Base-by-base conservation (phyloP, 2,329 filamentous ascomycete genomes). In the Cercospora canescens region DNA sequence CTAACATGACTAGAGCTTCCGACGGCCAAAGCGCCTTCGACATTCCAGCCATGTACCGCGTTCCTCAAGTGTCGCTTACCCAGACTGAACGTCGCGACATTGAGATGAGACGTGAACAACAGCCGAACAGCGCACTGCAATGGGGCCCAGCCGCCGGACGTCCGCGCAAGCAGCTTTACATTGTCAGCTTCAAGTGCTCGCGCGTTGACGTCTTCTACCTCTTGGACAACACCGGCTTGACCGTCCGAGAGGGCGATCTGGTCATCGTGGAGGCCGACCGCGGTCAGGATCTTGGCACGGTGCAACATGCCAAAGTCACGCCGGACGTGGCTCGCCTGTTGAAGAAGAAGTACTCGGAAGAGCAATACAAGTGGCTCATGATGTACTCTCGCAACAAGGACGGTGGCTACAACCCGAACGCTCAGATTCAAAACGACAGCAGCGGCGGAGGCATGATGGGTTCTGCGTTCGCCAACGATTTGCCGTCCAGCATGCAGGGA, bases 281-380 rank as follows among this genome's bases (percentile, higher is more conserved):
- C 69, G 95, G 95, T 54, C 96, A 93, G 24, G 96, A 99, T 76
- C 86, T 99, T 37, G 96, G 95, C 52, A 97, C 94, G 28, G 94
- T 99, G 30, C 91, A 92, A 60, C 89, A 91, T 71, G 91, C 93
- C 69, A 94, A 96, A 73, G 89, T 98, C 41, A 91, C 93, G 68
- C 93, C 93, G 86, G 90, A 93, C 71, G 88, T 90, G 60, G 95
- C 95, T 8, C 94, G 95, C 75, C 91, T 95, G 56, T 82, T 93
- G 71, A 97, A 97, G 78, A 92, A 96, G 73, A 90, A 95, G 72
- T 96, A 94, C 71, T 91, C 91, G 2, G 93, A 97, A 77, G 93
- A 98, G 77, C 95, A 99, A 78, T 97, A 97, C 81, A 94, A 93
- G 75, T 98, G 94, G 92, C 85, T 99, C 61, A 97, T 98, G 91